These are phyloP conservation scores for Aspergillus sp. DNA, from an alignment of 2,329 filamentous ascomycete genomes.

Conservation along the genomic window DNA sequence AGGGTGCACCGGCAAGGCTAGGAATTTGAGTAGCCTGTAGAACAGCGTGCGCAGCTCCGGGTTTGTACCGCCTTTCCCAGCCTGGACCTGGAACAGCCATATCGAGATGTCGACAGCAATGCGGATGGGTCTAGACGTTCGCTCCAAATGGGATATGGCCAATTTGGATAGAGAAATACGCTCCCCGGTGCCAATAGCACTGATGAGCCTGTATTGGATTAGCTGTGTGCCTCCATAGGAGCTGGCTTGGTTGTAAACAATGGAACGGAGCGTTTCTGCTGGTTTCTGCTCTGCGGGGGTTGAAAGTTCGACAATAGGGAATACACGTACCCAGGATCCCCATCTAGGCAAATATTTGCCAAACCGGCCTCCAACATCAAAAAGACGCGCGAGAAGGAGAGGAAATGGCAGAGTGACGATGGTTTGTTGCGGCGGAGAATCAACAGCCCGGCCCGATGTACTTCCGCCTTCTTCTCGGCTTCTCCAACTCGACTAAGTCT, in stretches of 20 bases:
- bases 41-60: slow-evolving; percentile 87
- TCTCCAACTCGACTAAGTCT: too few species aligned
- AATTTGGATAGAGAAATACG: slow-evolving; percentile 75
- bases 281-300: slow-evolving; percentile 4
- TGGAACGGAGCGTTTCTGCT: too few species aligned
- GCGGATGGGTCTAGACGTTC: slow-evolving; percentile 62
- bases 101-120: slow-evolving; percentile 92
- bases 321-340: slow-evolving; percentile 37
- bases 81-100: slow-evolving; percentile 91
- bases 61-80: slow-evolving; percentile 76
- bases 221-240: too few species aligned
- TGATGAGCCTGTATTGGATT: slow-evolving; percentile 60
- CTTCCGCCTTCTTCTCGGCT: neutral
- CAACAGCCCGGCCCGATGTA: neutral
- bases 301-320: neutral
- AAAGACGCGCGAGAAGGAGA: slow-evolving; percentile 4
- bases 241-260: too few species aligned
- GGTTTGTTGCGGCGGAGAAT: neutral
- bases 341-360: slow-evolving; percentile 18
- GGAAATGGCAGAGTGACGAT: neutral
- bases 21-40: slow-evolving; percentile 72
- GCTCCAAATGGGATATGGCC: slow-evolving; percentile 65
- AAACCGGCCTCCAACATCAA: slow-evolving; percentile 1
- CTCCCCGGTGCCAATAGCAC: slow-evolving; percentile 73
- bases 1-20: slow-evolving; percentile 69